Conservation (phyloP, 2,329 filamentous ascomycete genomes). For the Grosmannia penicillata region DNA sequence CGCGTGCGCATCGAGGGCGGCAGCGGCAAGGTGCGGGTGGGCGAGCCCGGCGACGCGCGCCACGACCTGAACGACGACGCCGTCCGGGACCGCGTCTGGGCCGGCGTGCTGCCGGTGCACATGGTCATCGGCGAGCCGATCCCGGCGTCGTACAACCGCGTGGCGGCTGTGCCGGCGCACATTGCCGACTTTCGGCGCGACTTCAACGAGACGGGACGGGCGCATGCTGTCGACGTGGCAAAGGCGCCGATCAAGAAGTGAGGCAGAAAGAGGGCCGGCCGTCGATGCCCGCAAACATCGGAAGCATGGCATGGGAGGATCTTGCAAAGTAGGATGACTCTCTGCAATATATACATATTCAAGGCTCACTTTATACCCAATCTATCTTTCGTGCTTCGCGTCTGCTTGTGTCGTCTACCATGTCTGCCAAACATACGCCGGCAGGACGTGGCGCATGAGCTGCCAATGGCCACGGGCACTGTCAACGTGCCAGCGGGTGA, state of each 20-base stretch:
- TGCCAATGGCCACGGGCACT: conserved; percentile 78
- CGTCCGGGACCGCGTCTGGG: conserved; percentile 32
- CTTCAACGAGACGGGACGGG: conserved; percentile 17
- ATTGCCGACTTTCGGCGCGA: conserved; percentile 29
- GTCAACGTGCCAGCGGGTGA: conserved; percentile 57
- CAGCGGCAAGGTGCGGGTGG: conserved; percentile 60
- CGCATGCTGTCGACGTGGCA: conserved; percentile 13
- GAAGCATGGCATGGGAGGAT: no score
- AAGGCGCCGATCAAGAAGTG: conserved; percentile 7
- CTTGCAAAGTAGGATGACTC: no score
- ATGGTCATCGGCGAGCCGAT: conserved; percentile 49
- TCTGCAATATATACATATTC: background rate
- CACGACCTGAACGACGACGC: conserved; percentile 29
- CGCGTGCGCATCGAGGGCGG: conserved; percentile 53
- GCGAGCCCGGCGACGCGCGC: conserved; percentile 42
- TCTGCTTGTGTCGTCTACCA: no score
- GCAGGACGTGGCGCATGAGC: conserved; percentile 78
- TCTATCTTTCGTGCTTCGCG: background rate
- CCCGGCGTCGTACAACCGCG: conserved; percentile 41
- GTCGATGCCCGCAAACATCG: no score
- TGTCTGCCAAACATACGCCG: conserved; percentile 66
- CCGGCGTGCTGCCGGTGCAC: conserved; percentile 47
- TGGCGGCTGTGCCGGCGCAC: conserved; percentile 45
- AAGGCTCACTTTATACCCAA: background rate
- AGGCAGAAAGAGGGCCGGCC: conserved; percentile 5